Percentiles rank a stretch among this genome's conserved stretches.
phyloP scores from a whole-genome alignment of 257 asterid species.

The Datura wrightii region DNA sequence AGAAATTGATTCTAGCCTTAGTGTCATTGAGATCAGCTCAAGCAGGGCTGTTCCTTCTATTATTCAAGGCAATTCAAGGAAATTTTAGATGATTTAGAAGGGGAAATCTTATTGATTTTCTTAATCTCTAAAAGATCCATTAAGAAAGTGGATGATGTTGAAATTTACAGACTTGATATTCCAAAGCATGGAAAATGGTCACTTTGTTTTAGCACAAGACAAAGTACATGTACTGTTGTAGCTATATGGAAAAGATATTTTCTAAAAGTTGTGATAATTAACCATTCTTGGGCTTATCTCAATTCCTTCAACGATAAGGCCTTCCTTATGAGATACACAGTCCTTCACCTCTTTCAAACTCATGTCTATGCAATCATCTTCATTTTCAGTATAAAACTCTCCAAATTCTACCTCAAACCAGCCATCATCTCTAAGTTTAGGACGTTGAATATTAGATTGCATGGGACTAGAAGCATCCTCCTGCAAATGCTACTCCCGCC shows the following conservation, averaged over 20 bases:
- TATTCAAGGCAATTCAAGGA: too few relatives aligned
- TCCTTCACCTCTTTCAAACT: neutral
- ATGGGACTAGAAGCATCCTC: neutral
- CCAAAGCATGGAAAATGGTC: neutral
- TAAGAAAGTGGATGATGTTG: conserved; percentile 46
- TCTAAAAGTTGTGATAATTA: neutral
- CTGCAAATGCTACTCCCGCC: neutral
- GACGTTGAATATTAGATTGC: neutral
- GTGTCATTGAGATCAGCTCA: conserved; percentile 22
- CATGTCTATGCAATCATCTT: neutral
- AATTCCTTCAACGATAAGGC: conserved; percentile 15
- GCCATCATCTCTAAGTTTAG: neutral
- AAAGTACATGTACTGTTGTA: too few relatives aligned
- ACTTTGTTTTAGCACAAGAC: too few relatives aligned
- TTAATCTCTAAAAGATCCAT: conserved; percentile 39
- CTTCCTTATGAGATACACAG: neutral
- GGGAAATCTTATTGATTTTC: conserved; percentile 48
- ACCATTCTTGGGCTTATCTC: neutral
- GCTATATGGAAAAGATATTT: too few relatives aligned
- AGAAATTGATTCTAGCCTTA: conserved; percentile 30
- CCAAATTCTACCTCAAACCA: neutral
- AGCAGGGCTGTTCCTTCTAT: conserved; percentile 41
- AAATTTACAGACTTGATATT: conserved; percentile 43
- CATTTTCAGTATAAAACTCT: neutral
- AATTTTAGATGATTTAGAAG: conserved; percentile 46